Conservation (phyloP, 2,329 filamentous ascomycete species). For the Cladosporium velox region DNA sequence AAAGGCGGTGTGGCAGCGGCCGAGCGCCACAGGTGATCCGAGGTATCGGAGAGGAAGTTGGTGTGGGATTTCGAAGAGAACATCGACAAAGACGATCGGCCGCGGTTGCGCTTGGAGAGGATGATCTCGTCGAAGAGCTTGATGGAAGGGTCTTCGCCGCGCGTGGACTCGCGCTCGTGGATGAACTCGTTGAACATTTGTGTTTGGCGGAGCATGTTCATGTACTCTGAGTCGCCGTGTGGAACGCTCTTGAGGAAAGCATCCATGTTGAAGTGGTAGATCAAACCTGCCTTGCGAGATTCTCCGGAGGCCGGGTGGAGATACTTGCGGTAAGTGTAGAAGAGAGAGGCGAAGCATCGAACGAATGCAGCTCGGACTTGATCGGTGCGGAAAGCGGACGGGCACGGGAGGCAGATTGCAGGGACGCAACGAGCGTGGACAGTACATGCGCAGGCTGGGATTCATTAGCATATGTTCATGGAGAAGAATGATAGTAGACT, state of each 20-base stretch:
- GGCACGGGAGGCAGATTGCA: slow-evolving; percentile 65
- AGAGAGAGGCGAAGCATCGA: slow-evolving; percentile 66
- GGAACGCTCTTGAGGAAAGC: slow-evolving; percentile 66
- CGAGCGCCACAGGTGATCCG: slow-evolving; percentile 77
- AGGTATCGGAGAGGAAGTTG: slow-evolving; percentile 69
- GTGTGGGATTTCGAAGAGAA: slow-evolving; percentile 65
- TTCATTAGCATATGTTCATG: slow-evolving; percentile 16
- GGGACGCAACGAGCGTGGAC: slow-evolving; percentile 62
- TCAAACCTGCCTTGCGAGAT: slow-evolving; percentile 62
- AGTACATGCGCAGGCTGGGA: slow-evolving; percentile 55
- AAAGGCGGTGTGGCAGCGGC: slow-evolving; percentile 60
- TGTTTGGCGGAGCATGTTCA: slow-evolving; percentile 64
- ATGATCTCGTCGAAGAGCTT: slow-evolving; percentile 84
- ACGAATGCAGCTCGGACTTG: slow-evolving; percentile 69
- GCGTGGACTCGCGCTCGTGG: slow-evolving; percentile 71
- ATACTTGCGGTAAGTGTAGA: slow-evolving; percentile 69
- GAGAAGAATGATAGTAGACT: slow-evolving; percentile 29
- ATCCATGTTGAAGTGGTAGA: slow-evolving; percentile 68
- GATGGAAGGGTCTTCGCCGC: slow-evolving; percentile 63
- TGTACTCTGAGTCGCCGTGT: slow-evolving; percentile 64
- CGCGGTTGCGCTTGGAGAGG: slow-evolving; percentile 71
- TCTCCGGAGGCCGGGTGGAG: slow-evolving; percentile 61
- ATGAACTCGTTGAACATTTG: slow-evolving; percentile 72
- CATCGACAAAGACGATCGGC: slow-evolving; percentile 60
- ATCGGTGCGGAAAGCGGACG: slow-evolving; percentile 66